Base-by-base conservation (phyloP, 192 early-diverging fungal species). In the Coemansia sp. region DNA sequence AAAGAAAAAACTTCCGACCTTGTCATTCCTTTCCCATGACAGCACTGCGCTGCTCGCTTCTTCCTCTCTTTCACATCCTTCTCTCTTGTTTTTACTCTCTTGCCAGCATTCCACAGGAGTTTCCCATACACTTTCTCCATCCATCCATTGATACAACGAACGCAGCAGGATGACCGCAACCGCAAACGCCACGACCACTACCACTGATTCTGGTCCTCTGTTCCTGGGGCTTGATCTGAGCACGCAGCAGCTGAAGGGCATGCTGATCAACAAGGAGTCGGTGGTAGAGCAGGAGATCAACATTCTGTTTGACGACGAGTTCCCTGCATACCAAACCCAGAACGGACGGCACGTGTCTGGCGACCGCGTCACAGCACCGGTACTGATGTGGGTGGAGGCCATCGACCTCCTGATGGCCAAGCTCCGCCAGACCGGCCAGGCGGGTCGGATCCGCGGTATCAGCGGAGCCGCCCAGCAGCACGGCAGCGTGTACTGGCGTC, bases 381-480 rank as follows among this genome's bases (percentile, higher is more conserved):
- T 89, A 5, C 62, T 91, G 21, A 87, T 94, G 90, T 94, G 92
- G 91, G 84, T 90, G 0, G 87, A 91, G 21, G 90, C 93, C 3
- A 55, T 95, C 15, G 89, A 92, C 26, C 36, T 76, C 22, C 65
- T 95, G 5, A 66, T 95, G 19, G 70, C 58, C 10, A 71, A 73
- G 18, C 77, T 95, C 40, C 66, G 67, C 16, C 48, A 18, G 0
- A 60, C 51, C 0, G 65, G 72, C 0, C 78, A 87, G 16, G 82
- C 85, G 0, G 72, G 68, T 52, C 57, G 74, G 22, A 73, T 88
- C 42, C 41, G 49, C 21, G 85, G 80, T 2, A 86, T 92, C 40
- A 86, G 91, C 37, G 92, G 91, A 13, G 90, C 87, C 54, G 93
- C 86, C 11, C 92, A 93, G 89, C 93, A 95, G 85, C 93, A 95